A percentile compares a stretch with the other conserved stretches of the same genome.
Conservation (phyloP, 805 yeast genomes). For the Myxozyma melibiosi region DNA sequence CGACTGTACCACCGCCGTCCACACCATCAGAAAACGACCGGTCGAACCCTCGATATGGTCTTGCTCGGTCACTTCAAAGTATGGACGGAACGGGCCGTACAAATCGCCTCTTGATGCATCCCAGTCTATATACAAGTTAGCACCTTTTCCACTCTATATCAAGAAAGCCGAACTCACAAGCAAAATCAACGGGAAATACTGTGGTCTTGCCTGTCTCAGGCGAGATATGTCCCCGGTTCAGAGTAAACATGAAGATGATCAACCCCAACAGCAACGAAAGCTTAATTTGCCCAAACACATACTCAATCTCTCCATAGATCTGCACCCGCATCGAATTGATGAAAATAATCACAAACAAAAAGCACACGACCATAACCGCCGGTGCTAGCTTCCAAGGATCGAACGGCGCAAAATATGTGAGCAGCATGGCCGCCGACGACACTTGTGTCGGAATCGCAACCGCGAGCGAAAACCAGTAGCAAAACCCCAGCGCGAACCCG, state of each 20-base stretch:
- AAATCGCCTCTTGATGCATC: conserved; percentile 3
- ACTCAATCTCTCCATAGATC: conserved; percentile 70
- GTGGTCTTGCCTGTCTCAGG: conserved; percentile 19
- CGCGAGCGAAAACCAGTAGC: conserved; percentile 72
- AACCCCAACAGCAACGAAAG: conserved; percentile 61
- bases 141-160: background rate
- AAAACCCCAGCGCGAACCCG: conserved; percentile 59
- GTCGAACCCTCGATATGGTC: conserved; percentile 21
- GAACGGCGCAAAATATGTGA: conserved; percentile 64
- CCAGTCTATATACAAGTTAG: conserved; percentile 28
- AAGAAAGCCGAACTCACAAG: background rate
- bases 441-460: conserved; percentile 78
- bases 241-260: conserved; percentile 59
- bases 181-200: conserved; percentile 23
- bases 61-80: conserved; percentile 13
- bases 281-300: conserved; percentile 59
- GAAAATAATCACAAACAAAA: conserved; percentile 48
- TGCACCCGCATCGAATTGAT: conserved; percentile 59
- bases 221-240: conserved; percentile 47
- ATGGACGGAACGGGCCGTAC: conserved; percentile 30
- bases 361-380: conserved; percentile 70
- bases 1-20: conserved; percentile 70
- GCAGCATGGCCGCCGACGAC: conserved; percentile 76
- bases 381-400: conserved; percentile 54
- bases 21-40: conserved; percentile 61